A percentile compares a stretch with the other conserved stretches of the same genome.
Conservation (phyloP, 164 flowering plant genomes). For the Litsea cubeba region DNA sequence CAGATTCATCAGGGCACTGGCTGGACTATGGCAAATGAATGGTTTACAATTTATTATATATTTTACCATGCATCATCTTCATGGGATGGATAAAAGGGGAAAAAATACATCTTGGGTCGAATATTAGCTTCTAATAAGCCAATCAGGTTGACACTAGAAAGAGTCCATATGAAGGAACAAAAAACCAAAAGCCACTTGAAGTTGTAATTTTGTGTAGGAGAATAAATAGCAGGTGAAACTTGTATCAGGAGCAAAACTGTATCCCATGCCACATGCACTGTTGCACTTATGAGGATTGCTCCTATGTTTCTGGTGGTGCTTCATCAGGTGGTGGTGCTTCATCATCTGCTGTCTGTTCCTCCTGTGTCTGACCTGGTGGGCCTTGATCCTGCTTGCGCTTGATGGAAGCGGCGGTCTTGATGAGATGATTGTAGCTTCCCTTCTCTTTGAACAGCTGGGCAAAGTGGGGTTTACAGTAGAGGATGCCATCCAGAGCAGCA, state of each 20-base stretch:
- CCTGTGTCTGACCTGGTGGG: not conserved
- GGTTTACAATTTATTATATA: too few relatives aligned
- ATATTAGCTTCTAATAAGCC: too few relatives aligned
- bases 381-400: slow-evolving; percentile 10
- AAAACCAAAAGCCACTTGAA: not conserved
- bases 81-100: too few relatives aligned
- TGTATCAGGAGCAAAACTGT: not conserved
- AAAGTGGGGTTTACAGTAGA: slow-evolving; percentile 46
- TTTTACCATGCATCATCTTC: too few relatives aligned
- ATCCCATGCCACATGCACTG: not conserved
- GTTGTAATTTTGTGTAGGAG: not conserved
- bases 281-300: not conserved
- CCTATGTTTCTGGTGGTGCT: not conserved
- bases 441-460: slow-evolving; percentile 46
- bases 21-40: too few relatives aligned
- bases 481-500: slow-evolving; percentile 30
- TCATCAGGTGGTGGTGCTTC: not conserved
- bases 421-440: slow-evolving; percentile 33
- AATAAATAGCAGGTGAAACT: not conserved
- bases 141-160: too few relatives aligned
- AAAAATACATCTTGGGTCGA: too few relatives aligned
- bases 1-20: too few relatives aligned
- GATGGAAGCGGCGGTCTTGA: slow-evolving; percentile 23
- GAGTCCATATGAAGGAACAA: not conserved
- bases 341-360: not conserved